These are phyloP conservation scores for Sclerotinia spermophila DNA, from an alignment of 2,329 filamentous ascomycete species.

Conservation along the genomic window DNA sequence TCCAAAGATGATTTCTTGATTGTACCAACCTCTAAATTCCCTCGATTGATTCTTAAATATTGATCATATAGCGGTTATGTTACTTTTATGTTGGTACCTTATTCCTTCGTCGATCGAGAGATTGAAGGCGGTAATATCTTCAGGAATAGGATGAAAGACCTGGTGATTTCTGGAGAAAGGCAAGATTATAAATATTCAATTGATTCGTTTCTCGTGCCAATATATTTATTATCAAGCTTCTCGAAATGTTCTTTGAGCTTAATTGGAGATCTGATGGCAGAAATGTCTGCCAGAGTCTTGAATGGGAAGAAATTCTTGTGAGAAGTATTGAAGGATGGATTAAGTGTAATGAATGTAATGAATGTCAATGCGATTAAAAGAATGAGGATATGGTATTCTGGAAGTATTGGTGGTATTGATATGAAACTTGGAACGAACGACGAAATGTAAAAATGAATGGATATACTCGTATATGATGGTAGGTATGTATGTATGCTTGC, in stretches of 20 bases:
- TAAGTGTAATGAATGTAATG: not conserved
- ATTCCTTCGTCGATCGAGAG: not conserved
- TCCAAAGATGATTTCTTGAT: not conserved
- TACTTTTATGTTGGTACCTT: not conserved
- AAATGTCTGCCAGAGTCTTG: not conserved
- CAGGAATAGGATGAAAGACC: not conserved
- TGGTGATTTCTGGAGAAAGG: not conserved
- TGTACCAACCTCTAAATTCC: slow-evolving; percentile 1
- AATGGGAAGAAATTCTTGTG: not conserved
- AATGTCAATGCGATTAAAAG: slow-evolving; percentile 7
- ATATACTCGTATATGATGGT: too few species aligned
- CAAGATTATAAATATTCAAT: not conserved
- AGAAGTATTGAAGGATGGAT: not conserved
- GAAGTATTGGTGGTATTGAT: too few species aligned
- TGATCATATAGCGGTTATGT: slow-evolving; percentile 8
- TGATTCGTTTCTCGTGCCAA: not conserved
- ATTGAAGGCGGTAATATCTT: not conserved
- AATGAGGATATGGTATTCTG: not conserved
- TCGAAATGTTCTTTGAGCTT: not conserved
- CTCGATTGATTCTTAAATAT: slow-evolving; percentile 2
- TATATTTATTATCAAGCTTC: not conserved
- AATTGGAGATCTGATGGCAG: slow-evolving; percentile 2
- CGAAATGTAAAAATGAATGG: not conserved
- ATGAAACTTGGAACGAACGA: not conserved
- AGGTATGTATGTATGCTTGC: not conserved